Conservation (phyloP, 768 basidiomycete species). For the Zangia roseola region DNA sequence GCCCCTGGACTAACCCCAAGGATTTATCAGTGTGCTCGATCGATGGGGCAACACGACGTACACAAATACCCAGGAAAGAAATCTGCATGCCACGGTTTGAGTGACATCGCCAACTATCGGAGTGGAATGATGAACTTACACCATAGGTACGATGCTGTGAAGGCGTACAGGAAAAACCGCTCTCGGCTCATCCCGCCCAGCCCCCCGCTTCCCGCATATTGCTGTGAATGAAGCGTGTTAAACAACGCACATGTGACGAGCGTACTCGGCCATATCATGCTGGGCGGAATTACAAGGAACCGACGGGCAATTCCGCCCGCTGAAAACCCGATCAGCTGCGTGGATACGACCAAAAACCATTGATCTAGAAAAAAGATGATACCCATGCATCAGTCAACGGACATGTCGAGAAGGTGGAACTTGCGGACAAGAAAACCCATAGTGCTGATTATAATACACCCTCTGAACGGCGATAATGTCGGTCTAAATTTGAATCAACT, state of each 20-base stretch:
- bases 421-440: conserved; percentile 55
- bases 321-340: conserved; percentile 80
- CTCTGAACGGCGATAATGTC: conserved; percentile 77
- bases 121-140: conserved; percentile 38
- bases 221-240: conserved; percentile 73
- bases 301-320: conserved; percentile 74
- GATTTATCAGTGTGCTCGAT: conserved; percentile 17
- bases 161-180: conserved; percentile 71
- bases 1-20: conserved; percentile 39
- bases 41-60: conserved; percentile 15
- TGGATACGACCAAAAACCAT: conserved; percentile 77
- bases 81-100: conserved; percentile 24
- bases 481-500: conserved; percentile 34
- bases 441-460: conserved; percentile 66
- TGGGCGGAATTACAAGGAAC: conserved; percentile 62
- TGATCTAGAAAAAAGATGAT: conserved; percentile 58
- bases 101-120: neutral
- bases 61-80: conserved; percentile 48
- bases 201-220: conserved; percentile 61
- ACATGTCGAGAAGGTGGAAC: neutral
- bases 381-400: conserved; percentile 1
- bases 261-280: conserved; percentile 74
- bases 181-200: conserved; percentile 69
- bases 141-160: conserved; percentile 58
- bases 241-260: conserved; percentile 74